These are phyloP conservation scores for Boletus reticuloceps DNA, from an alignment of 768 basidiomycete genomes.

Conservation along the genomic window DNA sequence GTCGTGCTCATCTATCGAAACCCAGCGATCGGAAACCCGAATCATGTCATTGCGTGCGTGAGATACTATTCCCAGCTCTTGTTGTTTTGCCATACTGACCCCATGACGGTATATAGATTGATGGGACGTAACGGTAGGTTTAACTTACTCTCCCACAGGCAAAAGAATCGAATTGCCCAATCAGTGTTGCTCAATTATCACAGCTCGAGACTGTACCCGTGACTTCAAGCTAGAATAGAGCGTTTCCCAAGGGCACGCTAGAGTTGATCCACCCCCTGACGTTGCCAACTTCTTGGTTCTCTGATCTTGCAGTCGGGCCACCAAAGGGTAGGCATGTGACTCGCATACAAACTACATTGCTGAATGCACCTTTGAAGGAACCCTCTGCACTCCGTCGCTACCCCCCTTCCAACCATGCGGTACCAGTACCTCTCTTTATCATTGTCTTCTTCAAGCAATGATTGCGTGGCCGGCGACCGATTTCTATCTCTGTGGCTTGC, in stretches of 20 bases:
- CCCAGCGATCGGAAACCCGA: no score
- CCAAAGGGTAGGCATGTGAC: background rate
- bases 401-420: conserved; percentile 1
- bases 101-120: no score
- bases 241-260: no score
- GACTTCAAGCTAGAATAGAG: background rate
- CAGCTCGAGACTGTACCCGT: background rate
- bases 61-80: no score
- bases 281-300: background rate
- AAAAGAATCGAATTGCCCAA: no score
- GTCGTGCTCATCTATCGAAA: no score
- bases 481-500: background rate
- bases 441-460: background rate
- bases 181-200: no score
- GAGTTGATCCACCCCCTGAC: no score
- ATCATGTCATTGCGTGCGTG: no score
- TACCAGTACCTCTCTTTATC: background rate
- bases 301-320: background rate
- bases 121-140: no score
- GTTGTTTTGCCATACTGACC: no score
- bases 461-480: background rate
- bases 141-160: no score
- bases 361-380: background rate
- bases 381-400: background rate
- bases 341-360: background rate